A percentile compares a stretch with the other conserved stretches of the same genome.
Conservation (phyloP, 2,329 filamentous ascomycete genomes). For the Fonsecaea pugnacius region DNA sequence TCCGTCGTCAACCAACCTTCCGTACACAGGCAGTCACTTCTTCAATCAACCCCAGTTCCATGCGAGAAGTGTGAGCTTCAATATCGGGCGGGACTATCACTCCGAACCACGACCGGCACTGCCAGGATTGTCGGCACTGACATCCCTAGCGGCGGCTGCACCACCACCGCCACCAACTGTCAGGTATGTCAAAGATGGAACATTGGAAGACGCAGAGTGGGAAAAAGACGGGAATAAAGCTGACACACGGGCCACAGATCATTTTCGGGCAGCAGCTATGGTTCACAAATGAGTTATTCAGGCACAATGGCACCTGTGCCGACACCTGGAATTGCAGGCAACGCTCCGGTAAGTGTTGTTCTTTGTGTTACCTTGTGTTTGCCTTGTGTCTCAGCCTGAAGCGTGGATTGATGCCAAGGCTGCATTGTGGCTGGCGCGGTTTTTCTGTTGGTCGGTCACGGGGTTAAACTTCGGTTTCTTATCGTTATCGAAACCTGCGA, state of each 20-base stretch:
- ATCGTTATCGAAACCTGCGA: conserved; percentile 44
- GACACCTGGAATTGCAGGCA: conserved; percentile 38
- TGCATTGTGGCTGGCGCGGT: background rate
- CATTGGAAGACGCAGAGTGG: conserved; percentile 23
- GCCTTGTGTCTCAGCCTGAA: background rate
- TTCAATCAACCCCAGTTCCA: conserved; percentile 43
- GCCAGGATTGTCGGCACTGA: conserved; percentile 64
- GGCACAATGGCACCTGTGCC: conserved; percentile 33
- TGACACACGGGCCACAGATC: conserved; percentile 37
- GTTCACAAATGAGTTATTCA: conserved; percentile 59
- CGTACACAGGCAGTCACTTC: conserved; percentile 47
- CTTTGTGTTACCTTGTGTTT: background rate
- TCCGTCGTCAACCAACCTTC: conserved; percentile 58
- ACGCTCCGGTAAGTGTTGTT: conserved; percentile 46
- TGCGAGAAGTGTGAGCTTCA: conserved; percentile 48
- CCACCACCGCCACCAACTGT: conserved; percentile 59
- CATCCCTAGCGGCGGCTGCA: conserved; percentile 59
- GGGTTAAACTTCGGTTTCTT: conserved; percentile 44
- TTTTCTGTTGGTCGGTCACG: background rate
- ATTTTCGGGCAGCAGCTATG: conserved; percentile 64
- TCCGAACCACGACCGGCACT: conserved; percentile 46
- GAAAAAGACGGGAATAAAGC: background rate
- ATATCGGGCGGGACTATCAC: conserved; percentile 38
- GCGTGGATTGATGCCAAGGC: background rate
- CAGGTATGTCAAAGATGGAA: conserved; percentile 49